Conservation (phyloP, 768 basidiomycete genomes). For the Thelephora aurantiotincta region DNA sequence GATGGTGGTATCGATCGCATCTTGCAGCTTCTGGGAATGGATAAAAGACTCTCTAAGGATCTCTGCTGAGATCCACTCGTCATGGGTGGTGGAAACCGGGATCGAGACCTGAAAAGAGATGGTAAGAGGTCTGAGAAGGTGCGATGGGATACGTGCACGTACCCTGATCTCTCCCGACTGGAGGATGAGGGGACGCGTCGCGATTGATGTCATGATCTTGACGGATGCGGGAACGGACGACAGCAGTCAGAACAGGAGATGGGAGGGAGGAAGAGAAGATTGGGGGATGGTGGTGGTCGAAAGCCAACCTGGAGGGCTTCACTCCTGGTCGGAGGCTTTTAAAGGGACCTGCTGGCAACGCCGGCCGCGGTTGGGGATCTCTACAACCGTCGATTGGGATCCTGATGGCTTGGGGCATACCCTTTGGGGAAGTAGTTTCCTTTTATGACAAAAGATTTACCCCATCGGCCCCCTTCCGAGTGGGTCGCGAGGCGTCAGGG, state of each 20-base stretch:
- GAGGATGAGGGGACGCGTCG: conserved; percentile 18
- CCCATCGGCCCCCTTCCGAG: no score
- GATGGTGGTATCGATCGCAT: conserved; percentile 37
- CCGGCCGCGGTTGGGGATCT: not conserved
- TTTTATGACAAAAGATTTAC: no score
- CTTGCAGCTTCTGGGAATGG: conserved; percentile 40
- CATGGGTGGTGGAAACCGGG: conserved; percentile 65
- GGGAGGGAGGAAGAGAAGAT: not conserved
- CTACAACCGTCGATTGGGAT: not conserved
- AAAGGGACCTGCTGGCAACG: not conserved
- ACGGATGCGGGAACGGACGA: not conserved
- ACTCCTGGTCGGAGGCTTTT: not conserved
- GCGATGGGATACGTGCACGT: conserved; percentile 7
- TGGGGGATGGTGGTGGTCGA: not conserved
- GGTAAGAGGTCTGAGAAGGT: not conserved
- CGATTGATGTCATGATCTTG: conserved; percentile 3
- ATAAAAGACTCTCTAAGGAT: conserved; percentile 82
- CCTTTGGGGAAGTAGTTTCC: no score
- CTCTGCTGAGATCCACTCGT: conserved; percentile 90
- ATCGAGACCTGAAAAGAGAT: conserved; percentile 51
- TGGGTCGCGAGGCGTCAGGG: no score
- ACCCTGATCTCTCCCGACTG: conserved; percentile 19
- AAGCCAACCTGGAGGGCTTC: not conserved
- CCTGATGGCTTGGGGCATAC: no score
- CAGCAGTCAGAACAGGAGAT: not conserved